Percentiles rank a stretch among this genome's conserved stretches.
Evolutionary conservation across 345 rosid species (phyloP).

Genomic region (Salix arbutifolia): DNA sequence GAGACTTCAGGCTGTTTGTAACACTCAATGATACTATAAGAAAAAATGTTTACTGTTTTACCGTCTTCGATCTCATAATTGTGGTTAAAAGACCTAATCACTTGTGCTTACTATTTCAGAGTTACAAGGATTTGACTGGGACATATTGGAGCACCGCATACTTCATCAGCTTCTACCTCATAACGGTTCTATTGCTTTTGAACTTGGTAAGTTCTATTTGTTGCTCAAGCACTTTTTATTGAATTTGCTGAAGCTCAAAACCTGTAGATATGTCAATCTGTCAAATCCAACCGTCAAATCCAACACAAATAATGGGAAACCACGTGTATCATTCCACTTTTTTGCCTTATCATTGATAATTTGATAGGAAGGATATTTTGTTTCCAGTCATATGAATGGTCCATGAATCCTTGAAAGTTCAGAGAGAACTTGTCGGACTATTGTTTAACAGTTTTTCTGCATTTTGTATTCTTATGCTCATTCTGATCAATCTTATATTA

Average conservation of each 20-base stretch:
- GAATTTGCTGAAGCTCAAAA: too few species aligned
- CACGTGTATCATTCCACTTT: not conserved
- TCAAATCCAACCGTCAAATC: too few species aligned
- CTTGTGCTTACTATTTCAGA: slow-evolving; percentile 42
- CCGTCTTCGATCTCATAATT: not conserved
- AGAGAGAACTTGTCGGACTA: not conserved
- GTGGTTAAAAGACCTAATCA: slow-evolving; percentile 2
- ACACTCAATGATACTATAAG: not conserved
- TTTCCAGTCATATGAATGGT: not conserved
- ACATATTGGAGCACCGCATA: slow-evolving; percentile 69
- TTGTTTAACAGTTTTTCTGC: too few species aligned
- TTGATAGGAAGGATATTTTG: not conserved
- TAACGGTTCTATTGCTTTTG: slow-evolving; percentile 72
- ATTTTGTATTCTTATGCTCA: too few species aligned
- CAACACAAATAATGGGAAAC: too few species aligned
- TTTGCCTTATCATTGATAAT: not conserved
- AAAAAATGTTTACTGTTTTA: not conserved
- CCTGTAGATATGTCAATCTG: too few species aligned
- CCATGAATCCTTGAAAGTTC: not conserved
- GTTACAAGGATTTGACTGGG: slow-evolving; percentile 80
- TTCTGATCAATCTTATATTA: too few species aligned
- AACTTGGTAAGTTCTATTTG: slow-evolving; percentile 65
- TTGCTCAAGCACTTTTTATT: not conserved
- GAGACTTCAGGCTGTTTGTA: not conserved
- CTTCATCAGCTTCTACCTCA: slow-evolving; percentile 87